These are phyloP conservation scores for Amanita exitialis DNA, from an alignment of 768 basidiomycete species.

Conservation along the genomic window DNA sequence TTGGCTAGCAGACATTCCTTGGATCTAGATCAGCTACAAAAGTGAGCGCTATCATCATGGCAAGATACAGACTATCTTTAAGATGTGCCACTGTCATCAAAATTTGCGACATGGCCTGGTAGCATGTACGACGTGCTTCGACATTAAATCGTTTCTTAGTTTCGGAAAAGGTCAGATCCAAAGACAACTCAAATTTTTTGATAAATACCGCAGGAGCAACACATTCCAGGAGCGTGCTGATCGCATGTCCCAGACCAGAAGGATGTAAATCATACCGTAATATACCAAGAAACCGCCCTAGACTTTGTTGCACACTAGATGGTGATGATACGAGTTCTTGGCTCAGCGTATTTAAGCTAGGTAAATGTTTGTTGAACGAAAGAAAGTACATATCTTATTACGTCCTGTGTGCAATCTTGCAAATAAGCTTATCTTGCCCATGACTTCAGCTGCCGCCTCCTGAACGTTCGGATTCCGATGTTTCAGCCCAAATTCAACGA, in stretches of 20 bases:
- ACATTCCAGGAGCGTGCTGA: slow-evolving; percentile 49
- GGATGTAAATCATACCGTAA: slow-evolving; percentile 54
- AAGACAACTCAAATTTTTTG: background rate
- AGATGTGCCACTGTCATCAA: slow-evolving; percentile 34
- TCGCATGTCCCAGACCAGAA: slow-evolving; percentile 39
- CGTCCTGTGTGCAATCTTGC: slow-evolving; percentile 48
- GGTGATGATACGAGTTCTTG: slow-evolving; percentile 44
- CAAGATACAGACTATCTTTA: slow-evolving; percentile 29
- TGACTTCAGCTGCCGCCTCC: slow-evolving; percentile 63
- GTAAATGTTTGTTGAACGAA: slow-evolving; percentile 8
- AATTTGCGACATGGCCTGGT: slow-evolving; percentile 38
- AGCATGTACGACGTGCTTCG: slow-evolving; percentile 31
- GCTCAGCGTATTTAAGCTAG: slow-evolving; percentile 40
- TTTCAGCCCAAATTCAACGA: slow-evolving; percentile 67
- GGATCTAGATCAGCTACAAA: background rate
- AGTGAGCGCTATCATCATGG: background rate
- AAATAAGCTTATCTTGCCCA: slow-evolving; percentile 63
- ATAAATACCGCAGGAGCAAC: slow-evolving; percentile 43
- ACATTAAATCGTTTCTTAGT: slow-evolving; percentile 15
- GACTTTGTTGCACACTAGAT: slow-evolving; percentile 57
- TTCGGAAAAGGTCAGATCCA: background rate
- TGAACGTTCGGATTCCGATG: slow-evolving; percentile 58
- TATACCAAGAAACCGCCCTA: slow-evolving; percentile 59
- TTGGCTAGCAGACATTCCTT: slow-evolving; percentile 38
- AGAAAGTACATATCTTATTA: slow-evolving; percentile 60